Percentiles rank a stretch among this genome's conserved stretches.
Conservation (phyloP, 768 basidiomycete genomes). For the Cubamyces lactineus region DNA sequence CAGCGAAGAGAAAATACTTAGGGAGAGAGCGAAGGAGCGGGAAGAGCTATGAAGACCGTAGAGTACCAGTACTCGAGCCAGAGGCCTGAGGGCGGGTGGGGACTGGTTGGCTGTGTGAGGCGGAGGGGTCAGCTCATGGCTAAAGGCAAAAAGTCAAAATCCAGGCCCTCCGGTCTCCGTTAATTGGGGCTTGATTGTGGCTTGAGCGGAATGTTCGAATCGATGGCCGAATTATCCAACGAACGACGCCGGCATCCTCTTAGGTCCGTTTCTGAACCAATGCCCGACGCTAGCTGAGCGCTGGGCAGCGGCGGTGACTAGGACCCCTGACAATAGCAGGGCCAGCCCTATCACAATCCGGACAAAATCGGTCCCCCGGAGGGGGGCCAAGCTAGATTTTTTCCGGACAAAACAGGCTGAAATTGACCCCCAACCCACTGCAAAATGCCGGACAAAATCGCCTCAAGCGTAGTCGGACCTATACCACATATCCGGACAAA, state of each 20-base stretch:
- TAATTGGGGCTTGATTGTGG: not conserved
- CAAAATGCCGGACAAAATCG: too few species aligned
- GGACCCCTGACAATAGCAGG: too few species aligned
- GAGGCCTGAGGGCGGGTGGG: not conserved
- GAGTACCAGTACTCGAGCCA: not conserved
- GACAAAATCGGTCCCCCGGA: too few species aligned
- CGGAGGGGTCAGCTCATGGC: constrained; percentile 1
- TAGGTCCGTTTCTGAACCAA: not conserved
- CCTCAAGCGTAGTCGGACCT: too few species aligned
- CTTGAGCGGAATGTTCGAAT: not conserved
- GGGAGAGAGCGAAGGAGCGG: not conserved
- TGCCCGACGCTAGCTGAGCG: not conserved
- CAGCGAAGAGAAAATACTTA: not conserved
- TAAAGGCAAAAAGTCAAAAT: constrained; percentile 7
- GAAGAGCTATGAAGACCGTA: not conserved
- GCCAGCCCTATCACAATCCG: too few species aligned
- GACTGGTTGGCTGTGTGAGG: too few species aligned
- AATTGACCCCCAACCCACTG: too few species aligned
- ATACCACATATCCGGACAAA: too few species aligned
- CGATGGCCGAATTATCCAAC: not conserved
- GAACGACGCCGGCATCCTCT: not conserved
- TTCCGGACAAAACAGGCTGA: too few species aligned
- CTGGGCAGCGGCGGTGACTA: not conserved
- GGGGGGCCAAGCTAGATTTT: too few species aligned
- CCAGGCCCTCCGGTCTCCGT: not conserved